A percentile compares a stretch with the other conserved stretches of the same genome.
phyloP scores from a whole-genome alignment of 768 basidiomycete genomes.

The Nidularia sp. region DNA sequence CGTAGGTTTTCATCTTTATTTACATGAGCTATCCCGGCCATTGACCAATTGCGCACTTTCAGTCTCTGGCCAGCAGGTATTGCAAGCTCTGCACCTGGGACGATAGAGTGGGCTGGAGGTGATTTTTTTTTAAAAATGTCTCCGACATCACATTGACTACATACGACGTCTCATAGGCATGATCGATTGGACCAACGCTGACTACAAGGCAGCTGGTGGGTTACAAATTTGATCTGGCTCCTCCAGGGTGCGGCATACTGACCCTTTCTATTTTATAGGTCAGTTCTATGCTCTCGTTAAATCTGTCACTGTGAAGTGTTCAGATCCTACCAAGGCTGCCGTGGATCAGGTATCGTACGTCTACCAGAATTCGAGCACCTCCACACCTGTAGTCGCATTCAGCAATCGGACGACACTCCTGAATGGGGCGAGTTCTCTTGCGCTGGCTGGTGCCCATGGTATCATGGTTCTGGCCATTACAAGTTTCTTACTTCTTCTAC shows the following conservation, averaged over 20 bases:
- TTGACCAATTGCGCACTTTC: not conserved
- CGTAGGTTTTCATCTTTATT: slow-evolving; percentile 34
- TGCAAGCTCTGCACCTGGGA: slow-evolving; percentile 53
- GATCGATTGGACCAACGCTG: slow-evolving; percentile 79
- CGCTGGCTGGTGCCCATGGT: slow-evolving; percentile 15
- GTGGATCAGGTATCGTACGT: slow-evolving; percentile 58
- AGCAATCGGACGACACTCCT: slow-evolving; percentile 57
- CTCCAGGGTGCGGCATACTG: not conserved
- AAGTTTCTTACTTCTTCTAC: too few species aligned
- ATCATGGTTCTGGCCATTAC: slow-evolving; percentile 1
- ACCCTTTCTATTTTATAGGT: slow-evolving; percentile 26
- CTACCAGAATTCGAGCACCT: slow-evolving; percentile 50
- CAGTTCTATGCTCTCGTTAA: slow-evolving; percentile 68
- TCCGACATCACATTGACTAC: not conserved
- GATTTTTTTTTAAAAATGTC: not conserved
- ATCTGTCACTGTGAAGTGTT: slow-evolving; percentile 62
- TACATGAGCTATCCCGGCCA: not conserved
- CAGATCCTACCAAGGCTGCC: slow-evolving; percentile 38
- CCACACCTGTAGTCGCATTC: slow-evolving; percentile 51
- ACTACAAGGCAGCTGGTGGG: slow-evolving; percentile 64
- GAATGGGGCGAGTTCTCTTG: slow-evolving; percentile 33
- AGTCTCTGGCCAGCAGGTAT: slow-evolving; percentile 76
- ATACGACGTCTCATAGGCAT: slow-evolving; percentile 30
- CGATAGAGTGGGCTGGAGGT: slow-evolving; percentile 76
- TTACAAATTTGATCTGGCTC: not conserved